phyloP scores from a whole-genome alignment of 768 basidiomycete species.

The Pleurotus eryngii region DNA sequence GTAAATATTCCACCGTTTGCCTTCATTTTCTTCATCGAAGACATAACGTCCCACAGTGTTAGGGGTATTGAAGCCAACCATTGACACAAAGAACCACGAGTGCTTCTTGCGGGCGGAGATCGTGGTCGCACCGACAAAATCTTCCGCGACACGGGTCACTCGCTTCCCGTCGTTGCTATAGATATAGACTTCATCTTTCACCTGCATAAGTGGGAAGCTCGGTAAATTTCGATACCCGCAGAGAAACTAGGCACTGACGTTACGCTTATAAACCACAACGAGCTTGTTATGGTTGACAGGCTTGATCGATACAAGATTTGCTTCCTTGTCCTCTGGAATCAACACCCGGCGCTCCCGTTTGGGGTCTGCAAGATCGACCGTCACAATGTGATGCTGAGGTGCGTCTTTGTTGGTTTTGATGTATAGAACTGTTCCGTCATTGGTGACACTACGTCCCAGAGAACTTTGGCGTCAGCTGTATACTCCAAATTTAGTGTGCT shows the following conservation, averaged over 20 bases:
- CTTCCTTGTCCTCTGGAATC: slow-evolving; percentile 66
- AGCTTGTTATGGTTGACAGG: slow-evolving; percentile 54
- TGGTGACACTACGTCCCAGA: slow-evolving; percentile 48
- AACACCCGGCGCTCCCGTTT: slow-evolving; percentile 50
- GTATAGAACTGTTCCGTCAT: slow-evolving; percentile 61
- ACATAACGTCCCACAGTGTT: slow-evolving; percentile 64
- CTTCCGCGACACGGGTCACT: slow-evolving; percentile 53
- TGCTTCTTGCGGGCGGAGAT: slow-evolving; percentile 50
- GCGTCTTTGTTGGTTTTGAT: slow-evolving; percentile 65
- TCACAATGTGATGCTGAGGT: slow-evolving; percentile 62
- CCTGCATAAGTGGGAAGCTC: slow-evolving; percentile 31
- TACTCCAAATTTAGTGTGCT: not conserved
- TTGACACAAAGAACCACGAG: slow-evolving; percentile 58
- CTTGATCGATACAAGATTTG: slow-evolving; percentile 50
- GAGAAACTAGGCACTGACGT: slow-evolving; percentile 41
- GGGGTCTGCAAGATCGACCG: slow-evolving; percentile 54
- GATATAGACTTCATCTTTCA: slow-evolving; percentile 78
- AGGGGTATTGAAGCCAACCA: slow-evolving; percentile 72
- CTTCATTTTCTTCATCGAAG: slow-evolving; percentile 48
- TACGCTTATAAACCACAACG: slow-evolving; percentile 63
- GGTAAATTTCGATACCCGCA: too few relatives aligned
- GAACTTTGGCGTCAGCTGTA: slow-evolving; percentile 4
- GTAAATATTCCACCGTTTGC: slow-evolving; percentile 53
- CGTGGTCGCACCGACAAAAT: slow-evolving; percentile 65
- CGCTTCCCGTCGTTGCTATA: slow-evolving; percentile 54